phyloP scores from a whole-genome alignment of 106 monocot species.

The Ottelia alismoides region DNA sequence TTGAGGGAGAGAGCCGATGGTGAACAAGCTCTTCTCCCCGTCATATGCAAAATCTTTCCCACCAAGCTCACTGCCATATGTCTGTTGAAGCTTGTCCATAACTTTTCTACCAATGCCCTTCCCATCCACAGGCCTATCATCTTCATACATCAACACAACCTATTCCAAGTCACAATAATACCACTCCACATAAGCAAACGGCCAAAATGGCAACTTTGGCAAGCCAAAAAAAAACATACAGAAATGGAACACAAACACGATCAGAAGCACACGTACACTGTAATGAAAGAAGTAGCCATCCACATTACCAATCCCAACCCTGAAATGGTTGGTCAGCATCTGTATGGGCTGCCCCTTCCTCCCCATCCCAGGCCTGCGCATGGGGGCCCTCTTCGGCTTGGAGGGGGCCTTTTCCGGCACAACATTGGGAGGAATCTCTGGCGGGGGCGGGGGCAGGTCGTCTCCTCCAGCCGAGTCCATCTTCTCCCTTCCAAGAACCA shows the following conservation, averaged over 20 bases:
- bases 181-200: background rate
- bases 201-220: background rate
- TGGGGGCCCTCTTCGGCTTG: slow-evolving; percentile 39
- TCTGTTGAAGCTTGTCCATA: too few relatives aligned
- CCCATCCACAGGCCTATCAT: too few relatives aligned
- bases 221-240: too few relatives aligned
- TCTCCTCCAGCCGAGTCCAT: background rate
- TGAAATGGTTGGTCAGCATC: slow-evolving; percentile 55
- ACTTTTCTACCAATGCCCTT: too few relatives aligned
- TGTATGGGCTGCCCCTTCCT: slow-evolving; percentile 31
- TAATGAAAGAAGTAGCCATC: slow-evolving; percentile 65
- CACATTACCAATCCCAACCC: slow-evolving; percentile 29
- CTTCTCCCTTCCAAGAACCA: background rate
- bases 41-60: too few relatives aligned
- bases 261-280: slow-evolving; percentile 63
- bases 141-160: too few relatives aligned
- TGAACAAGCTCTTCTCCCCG: too few relatives aligned
- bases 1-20: too few relatives aligned
- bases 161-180: slow-evolving; percentile 15
- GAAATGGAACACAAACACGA: too few relatives aligned
- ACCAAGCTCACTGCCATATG: too few relatives aligned
- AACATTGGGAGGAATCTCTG: slow-evolving; percentile 29
- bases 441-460: slow-evolving; percentile 50
- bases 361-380: slow-evolving; percentile 34
- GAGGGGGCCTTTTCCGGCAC: slow-evolving; percentile 21